A percentile compares a stretch with the other conserved stretches of the same genome.
Evolutionary conservation across 768 basidiomycete species (phyloP).

Genomic region (Psilocybe tampanensis): DNA sequence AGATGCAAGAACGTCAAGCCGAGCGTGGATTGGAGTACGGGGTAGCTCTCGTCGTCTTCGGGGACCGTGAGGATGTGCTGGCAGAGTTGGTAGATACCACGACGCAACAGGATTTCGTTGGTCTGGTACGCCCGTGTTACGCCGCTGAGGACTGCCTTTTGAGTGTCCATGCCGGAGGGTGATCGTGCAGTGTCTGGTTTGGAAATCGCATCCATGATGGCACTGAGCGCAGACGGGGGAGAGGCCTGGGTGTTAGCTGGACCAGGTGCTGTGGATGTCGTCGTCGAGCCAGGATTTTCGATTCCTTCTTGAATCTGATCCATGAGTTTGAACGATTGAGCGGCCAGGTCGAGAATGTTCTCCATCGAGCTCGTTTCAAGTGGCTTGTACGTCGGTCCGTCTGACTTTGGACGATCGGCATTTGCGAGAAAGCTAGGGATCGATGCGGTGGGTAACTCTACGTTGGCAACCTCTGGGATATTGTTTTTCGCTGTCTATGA

Average conservation of each 20-base stretch:
- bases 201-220: neutral
- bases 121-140: neutral
- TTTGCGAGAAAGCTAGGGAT: neutral
- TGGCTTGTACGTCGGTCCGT: neutral
- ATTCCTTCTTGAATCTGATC: neutral
- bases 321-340: neutral
- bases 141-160: neutral
- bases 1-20: neutral
- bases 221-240: neutral
- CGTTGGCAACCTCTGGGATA: neutral
- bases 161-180: neutral
- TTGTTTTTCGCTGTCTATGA: neutral
- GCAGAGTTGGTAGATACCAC: neutral
- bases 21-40: neutral
- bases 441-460: neutral
- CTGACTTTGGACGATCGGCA: neutral
- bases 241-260: too few relatives aligned
- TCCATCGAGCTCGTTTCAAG: neutral
- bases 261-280: too few relatives aligned
- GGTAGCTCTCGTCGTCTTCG: neutral
- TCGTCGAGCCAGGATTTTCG: too few relatives aligned
- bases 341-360: neutral
- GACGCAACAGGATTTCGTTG: neutral
- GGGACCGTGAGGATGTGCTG: neutral
- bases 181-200: neutral